These are phyloP conservation scores for Cyclostephanos invisitatus DNA, from an alignment of 108 stramenopile species.

Conservation along the genomic window DNA sequence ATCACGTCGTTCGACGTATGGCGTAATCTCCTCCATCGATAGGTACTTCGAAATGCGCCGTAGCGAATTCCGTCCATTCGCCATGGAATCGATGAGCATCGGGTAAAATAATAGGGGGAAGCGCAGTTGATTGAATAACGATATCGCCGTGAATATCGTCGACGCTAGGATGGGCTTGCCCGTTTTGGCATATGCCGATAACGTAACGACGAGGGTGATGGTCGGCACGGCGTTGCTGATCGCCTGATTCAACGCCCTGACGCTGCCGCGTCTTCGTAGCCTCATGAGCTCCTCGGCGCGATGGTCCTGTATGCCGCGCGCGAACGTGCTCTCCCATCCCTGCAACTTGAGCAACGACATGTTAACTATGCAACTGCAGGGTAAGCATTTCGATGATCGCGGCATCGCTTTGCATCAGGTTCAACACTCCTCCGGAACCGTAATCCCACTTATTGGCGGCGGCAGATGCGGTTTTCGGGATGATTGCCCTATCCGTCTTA, in stretches of 20 bases:
- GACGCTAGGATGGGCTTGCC: conserved; percentile 70
- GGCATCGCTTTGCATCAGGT: conserved; percentile 89
- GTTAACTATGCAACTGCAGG: conserved; percentile 74
- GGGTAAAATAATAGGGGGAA: conserved; percentile 89
- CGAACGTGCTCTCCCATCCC: conserved; percentile 70
- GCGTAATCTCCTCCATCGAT: conserved; percentile 59
- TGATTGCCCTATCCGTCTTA: background rate
- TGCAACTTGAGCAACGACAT: conserved; percentile 81
- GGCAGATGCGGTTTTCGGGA: background rate
- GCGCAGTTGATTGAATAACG: conserved; percentile 92
- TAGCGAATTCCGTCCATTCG: conserved; percentile 72
- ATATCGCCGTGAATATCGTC: conserved; percentile 90
- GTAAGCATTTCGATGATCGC: conserved; percentile 73
- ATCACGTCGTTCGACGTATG: conserved; percentile 56
- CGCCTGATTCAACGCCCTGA: conserved; percentile 72
- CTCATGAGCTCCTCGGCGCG: conserved; percentile 63
- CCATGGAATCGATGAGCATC: conserved; percentile 78
- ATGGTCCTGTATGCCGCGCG: conserved; percentile 54
- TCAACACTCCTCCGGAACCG: conserved; percentile 73
- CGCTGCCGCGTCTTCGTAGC: conserved; percentile 55
- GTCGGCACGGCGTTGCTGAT: conserved; percentile 73
- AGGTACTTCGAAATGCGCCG: conserved; percentile 69
- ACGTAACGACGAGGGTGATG: conserved; percentile 72
- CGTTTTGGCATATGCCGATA: conserved; percentile 62
- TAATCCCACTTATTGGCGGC: conserved; percentile 19